These are phyloP conservation scores for Helianthus tuberosus DNA, from an alignment of 129 eudicot genomes.

Conservation along the genomic window DNA sequence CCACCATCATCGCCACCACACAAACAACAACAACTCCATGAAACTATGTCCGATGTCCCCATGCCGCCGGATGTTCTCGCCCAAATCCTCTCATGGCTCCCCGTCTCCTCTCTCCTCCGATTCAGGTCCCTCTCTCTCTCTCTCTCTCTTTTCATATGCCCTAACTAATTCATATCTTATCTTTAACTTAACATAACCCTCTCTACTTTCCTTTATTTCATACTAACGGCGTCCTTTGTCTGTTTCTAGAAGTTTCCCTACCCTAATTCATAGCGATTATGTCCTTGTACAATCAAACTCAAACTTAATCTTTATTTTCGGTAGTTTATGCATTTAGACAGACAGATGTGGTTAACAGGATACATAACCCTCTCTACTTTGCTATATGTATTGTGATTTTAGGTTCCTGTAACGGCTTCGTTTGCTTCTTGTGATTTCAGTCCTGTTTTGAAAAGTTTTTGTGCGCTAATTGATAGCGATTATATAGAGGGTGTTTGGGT, in stretches of 20 bases:
- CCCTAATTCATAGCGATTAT: too few species aligned
- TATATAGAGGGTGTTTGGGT: background rate
- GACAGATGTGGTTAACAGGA: too few species aligned
- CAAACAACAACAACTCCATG: background rate
- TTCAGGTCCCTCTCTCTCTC: slow-evolving; percentile 16
- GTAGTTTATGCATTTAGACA: too few species aligned
- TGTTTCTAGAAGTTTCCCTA: background rate
- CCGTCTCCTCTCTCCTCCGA: slow-evolving; percentile 25
- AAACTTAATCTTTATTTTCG: too few species aligned
- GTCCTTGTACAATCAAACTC: too few species aligned
- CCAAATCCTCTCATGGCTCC: slow-evolving; percentile 38
- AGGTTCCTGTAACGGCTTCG: slow-evolving; percentile 27
- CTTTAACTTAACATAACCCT: slow-evolving; percentile 24
- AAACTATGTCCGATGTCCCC: slow-evolving; percentile 43
- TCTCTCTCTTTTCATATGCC: too few species aligned
- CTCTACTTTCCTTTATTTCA: slow-evolving; percentile 34
- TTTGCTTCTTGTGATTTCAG: slow-evolving; percentile 22
- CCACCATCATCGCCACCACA: background rate
- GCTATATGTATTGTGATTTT: background rate
- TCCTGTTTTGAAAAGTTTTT: slow-evolving; percentile 30
- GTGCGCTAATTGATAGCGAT: slow-evolving; percentile 34
- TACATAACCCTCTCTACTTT: too few species aligned
- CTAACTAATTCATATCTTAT: too few species aligned
- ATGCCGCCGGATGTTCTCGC: slow-evolving; percentile 35
- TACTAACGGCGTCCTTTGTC: too few species aligned